Evolutionary conservation across 179 eudicot species (phyloP).

Genomic region (Silene coronaria): DNA sequence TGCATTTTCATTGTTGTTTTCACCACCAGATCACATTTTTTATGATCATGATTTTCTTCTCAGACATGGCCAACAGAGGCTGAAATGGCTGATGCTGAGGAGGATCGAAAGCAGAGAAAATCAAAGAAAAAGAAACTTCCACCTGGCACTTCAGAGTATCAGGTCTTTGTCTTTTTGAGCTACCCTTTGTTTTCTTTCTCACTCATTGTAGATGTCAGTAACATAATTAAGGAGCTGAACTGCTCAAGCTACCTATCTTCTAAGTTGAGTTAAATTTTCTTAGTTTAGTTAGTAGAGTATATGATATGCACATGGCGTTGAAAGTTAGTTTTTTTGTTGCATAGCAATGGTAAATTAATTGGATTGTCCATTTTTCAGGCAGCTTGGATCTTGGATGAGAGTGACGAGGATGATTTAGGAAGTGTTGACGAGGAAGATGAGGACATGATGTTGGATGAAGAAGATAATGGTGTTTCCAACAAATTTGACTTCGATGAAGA

Average conservation of each 20-base stretch:
- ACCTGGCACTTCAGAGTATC: conserved; percentile 84
- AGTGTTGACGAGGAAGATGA: conserved; percentile 53
- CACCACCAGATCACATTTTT: background rate
- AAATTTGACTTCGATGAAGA: conserved; percentile 66
- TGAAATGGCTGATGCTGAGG: conserved; percentile 94
- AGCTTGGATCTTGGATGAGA: conserved; percentile 87
- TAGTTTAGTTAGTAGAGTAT: background rate
- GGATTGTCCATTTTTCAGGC: conserved; percentile 48
- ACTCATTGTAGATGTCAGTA: background rate
- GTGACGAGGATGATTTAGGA: conserved; percentile 52
- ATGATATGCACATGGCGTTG: background rate
- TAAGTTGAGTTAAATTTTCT: background rate
- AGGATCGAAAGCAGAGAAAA: conserved; percentile 49
- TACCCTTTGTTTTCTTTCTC: background rate
- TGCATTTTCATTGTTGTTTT: background rate
- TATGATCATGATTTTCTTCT: conserved; percentile 13
- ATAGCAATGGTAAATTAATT: background rate
- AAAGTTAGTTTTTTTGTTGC: background rate
- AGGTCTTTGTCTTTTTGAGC: conserved; percentile 39
- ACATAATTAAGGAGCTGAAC: background rate
- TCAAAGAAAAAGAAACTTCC: conserved; percentile 59
- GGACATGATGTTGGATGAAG: conserved; percentile 77
- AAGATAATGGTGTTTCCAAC: conserved; percentile 25
- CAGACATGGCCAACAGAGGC: conserved; percentile 99
- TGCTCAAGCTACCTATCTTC: background rate